Evolutionary conservation across 768 basidiomycete species (phyloP).

Genomic region (Kwoniella mangroviensis): DNA sequence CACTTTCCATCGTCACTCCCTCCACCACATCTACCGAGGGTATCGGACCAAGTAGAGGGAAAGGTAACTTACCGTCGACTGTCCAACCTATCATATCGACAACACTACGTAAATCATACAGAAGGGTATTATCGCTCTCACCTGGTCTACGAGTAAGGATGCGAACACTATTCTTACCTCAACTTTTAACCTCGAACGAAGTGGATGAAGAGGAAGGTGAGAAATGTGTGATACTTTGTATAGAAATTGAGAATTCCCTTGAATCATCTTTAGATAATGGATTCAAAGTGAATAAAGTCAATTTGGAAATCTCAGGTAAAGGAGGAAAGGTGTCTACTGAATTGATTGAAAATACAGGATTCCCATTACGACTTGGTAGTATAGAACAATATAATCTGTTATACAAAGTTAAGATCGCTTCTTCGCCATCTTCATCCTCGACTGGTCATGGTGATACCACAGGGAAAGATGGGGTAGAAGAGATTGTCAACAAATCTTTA

Average conservation of each 20-base stretch:
- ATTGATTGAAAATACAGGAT: slow-evolving; percentile 60
- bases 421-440: slow-evolving; percentile 26
- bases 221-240: slow-evolving; percentile 82
- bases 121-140: slow-evolving; percentile 75
- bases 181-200: slow-evolving; percentile 68
- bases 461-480: slow-evolving; percentile 23
- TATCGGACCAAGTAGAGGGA: slow-evolving; percentile 40
- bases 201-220: slow-evolving; percentile 68
- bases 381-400: slow-evolving; percentile 85
- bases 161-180: slow-evolving; percentile 91
- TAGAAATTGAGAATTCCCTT: slow-evolving; percentile 80
- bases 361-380: slow-evolving; percentile 73
- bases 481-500: slow-evolving; percentile 61
- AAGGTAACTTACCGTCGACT: slow-evolving; percentile 29
- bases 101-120: slow-evolving; percentile 82
- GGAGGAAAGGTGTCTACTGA: slow-evolving; percentile 57
- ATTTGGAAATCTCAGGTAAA: slow-evolving; percentile 74
- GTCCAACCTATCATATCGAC: slow-evolving; percentile 59
- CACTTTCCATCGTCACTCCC: slow-evolving; percentile 62
- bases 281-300: slow-evolving; percentile 76
- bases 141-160: slow-evolving; percentile 88
- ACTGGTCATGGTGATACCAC: slow-evolving; percentile 9
- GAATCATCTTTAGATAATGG: slow-evolving; percentile 60
- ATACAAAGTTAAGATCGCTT: slow-evolving; percentile 78
- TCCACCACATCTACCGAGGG: slow-evolving; percentile 60